Conservation (phyloP, 768 basidiomycete species). For the Boletus sp. region DNA sequence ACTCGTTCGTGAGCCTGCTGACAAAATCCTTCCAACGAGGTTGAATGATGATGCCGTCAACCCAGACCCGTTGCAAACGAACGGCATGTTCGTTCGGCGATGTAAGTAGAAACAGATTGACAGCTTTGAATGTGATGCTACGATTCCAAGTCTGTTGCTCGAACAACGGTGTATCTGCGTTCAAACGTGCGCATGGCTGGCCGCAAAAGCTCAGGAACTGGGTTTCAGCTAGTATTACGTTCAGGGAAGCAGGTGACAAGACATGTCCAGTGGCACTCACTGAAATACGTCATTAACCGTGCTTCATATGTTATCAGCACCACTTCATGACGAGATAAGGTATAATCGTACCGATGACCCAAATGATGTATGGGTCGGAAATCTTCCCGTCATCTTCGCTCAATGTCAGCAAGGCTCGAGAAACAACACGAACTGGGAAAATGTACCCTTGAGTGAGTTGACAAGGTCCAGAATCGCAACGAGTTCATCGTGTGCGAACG, state of each 20-base stretch:
- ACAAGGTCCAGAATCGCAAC: constrained; percentile 11
- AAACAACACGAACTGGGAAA: neutral
- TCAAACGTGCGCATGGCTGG: constrained; percentile 10
- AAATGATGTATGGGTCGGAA: constrained; percentile 3
- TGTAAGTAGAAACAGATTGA: constrained; percentile 2
- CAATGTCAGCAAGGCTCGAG: neutral
- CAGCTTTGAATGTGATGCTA: neutral
- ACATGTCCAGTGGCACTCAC: neutral
- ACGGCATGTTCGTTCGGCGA: constrained; percentile 5
- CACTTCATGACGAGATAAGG: neutral
- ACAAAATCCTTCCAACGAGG: constrained; percentile 14
- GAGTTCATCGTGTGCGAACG: constrained; percentile 15
- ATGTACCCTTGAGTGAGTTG: constrained; percentile 10
- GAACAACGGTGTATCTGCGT: constrained; percentile 8
- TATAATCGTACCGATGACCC: constrained; percentile 11
- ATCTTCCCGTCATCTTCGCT: neutral
- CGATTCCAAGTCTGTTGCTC: constrained; percentile 6
- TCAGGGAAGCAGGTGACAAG: neutral
- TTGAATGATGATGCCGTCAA: constrained; percentile 8
- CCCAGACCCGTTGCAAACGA: constrained; percentile 13
- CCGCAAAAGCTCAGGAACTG: constrained; percentile 13
- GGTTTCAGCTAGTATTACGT: constrained; percentile 4
- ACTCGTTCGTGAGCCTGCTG: constrained; percentile 2
- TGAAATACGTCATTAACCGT: constrained; percentile 9
- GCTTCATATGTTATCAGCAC: constrained; percentile 4